These are phyloP conservation scores for Carallia pectinifolia DNA, from an alignment of 345 rosid genomes.

Conservation along the genomic window DNA sequence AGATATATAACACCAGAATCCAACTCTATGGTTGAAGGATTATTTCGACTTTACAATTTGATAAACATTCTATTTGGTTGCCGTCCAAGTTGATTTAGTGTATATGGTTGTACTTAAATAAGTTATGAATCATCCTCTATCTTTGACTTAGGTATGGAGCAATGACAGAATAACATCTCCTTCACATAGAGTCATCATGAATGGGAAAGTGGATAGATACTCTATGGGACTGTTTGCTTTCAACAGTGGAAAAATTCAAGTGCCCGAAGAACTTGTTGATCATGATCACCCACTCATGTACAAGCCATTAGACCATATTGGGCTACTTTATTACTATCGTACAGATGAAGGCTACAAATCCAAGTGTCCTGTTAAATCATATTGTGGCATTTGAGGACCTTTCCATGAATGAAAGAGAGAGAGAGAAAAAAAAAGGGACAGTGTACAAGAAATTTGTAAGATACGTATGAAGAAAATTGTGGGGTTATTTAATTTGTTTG, in stretches of 20 bases:
- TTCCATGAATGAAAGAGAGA: background rate
- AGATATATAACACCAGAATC: too few relatives aligned
- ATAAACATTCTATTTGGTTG: too few relatives aligned
- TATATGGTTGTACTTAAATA: too few relatives aligned
- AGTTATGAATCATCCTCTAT: too few relatives aligned
- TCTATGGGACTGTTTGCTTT: constrained; percentile 47
- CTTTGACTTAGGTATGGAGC: constrained; percentile 50
- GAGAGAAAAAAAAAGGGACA: background rate
- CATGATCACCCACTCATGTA: constrained; percentile 47
- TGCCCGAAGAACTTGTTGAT: constrained; percentile 45
- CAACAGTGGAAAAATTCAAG: constrained; percentile 34
- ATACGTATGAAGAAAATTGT: background rate
- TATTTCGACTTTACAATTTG: too few relatives aligned
- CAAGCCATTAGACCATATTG: constrained; percentile 47
- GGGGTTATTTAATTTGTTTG: too few relatives aligned
- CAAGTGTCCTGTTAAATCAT: constrained; percentile 46
- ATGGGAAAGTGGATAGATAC: constrained; percentile 41
- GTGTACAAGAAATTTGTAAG: background rate
- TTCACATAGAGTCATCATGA: constrained; percentile 44
- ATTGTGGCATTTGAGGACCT: constrained; percentile 38
- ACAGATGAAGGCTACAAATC: constrained; percentile 42
- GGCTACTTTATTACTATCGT: constrained; percentile 39
- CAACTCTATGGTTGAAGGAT: too few relatives aligned
- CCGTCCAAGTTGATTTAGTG: too few relatives aligned
- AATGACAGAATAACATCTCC: constrained; percentile 51